Base-by-base conservation (phyloP, 352 stramenopile genomes). In the Phytopythium cucurbitacearum region DNA sequence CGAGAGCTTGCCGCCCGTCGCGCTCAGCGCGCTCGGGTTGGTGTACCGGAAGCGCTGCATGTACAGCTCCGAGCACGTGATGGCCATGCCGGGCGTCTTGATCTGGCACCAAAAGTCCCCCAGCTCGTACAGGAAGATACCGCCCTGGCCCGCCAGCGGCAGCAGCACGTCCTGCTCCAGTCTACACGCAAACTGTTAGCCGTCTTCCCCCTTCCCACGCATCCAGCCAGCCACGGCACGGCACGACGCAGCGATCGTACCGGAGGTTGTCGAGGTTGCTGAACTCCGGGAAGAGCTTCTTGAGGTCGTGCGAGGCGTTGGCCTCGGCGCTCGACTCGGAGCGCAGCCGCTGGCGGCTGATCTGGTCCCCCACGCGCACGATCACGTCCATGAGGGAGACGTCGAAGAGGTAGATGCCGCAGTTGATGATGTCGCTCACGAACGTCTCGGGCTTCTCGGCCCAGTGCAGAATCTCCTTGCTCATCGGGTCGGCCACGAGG, bases 71-170 rank as follows among this genome's bases (percentile, higher is more conserved):
- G 86, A 95, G 59, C 86, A 95, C 62, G 86, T 95, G 56, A 95
- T 81, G 8, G 86, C 84, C 86, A 94, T 94, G 13, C 86, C 86
- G 0, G 86, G 86, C 1, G 86, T 95, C 73, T 94, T 95, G 71
- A 95, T 95, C 56, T 95, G 86, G 51, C 84, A 94, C 86, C 86
- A 95, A 51, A 95, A 94, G 57, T 95, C 84, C 2, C 86, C 86
- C 1, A 87, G 88, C 49, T 95, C 84, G 58, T 79, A 87, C 28
- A 95, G 56, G 38, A 80, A 94, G 15, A 95, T 60, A 28, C 64
- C 73, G 4, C 80, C 74, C 21, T 85, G 75, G n/a, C 85, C 86
- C 8, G 86, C 86, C 11, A 93, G 65, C 5, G 82, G 84, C n/a
- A 94, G 51, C 48, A 95, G 51, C 28, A 95, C 66, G 57, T 95